Percentiles rank a stretch among this genome's conserved stretches.
phyloP scores from a whole-genome alignment of 225 moss, liverwort and hornwort species.

The Thuidium tamariscinum region DNA sequence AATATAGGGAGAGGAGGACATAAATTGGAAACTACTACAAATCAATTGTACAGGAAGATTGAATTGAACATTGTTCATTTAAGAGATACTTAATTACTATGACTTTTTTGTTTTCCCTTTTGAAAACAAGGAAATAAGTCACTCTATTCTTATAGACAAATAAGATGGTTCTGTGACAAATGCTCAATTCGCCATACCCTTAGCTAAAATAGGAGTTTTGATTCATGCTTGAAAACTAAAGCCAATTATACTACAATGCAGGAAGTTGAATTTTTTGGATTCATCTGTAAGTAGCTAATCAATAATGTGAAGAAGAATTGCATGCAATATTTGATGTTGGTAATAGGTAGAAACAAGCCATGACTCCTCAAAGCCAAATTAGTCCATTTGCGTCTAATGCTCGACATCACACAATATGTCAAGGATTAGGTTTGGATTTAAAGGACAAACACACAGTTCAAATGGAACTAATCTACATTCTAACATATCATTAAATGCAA shows the following conservation, averaged over 20 bases:
- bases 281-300: not conserved
- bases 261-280: not conserved
- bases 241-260: not conserved
- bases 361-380: not conserved
- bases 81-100: too few species aligned
- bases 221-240: not conserved
- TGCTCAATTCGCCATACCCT: not conserved
- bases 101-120: too few species aligned
- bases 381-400: not conserved
- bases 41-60: too few species aligned
- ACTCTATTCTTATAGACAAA: too few species aligned
- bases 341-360: not conserved
- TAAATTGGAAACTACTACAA: too few species aligned
- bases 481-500: too few species aligned
- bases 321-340: not conserved
- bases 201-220: not conserved
- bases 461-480: too few species aligned
- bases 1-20: too few species aligned
- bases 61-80: too few species aligned
- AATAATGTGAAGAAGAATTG: not conserved
- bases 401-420: not conserved
- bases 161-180: too few species aligned
- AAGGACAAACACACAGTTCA: not conserved
- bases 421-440: not conserved
- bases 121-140: too few species aligned